Percentiles rank a stretch among this genome's conserved stretches.
phyloP scores from a whole-genome alignment of 2,329 filamentous ascomycete species.

The Penicillium capsulatum region DNA sequence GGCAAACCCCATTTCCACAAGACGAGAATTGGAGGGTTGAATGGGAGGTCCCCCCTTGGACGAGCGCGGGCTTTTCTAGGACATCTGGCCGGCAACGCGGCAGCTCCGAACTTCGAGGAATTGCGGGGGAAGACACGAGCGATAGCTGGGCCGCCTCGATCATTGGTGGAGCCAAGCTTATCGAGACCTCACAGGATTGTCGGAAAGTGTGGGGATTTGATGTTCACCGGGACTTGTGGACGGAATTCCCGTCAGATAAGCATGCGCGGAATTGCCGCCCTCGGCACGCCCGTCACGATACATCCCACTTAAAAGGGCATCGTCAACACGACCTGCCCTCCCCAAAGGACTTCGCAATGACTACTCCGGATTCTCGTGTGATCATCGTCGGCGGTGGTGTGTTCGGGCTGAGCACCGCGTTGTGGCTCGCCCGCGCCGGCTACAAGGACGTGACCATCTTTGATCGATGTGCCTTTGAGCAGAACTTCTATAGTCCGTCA shows the following conservation, averaged over 20 bases:
- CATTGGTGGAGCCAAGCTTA: not conserved
- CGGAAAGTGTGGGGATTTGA: too few relatives aligned
- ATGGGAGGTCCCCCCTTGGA: too few relatives aligned
- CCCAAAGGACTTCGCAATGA: too few relatives aligned
- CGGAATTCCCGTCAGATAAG: not conserved
- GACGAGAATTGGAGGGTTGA: too few relatives aligned
- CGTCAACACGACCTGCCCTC: too few relatives aligned
- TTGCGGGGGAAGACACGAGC: too few relatives aligned
- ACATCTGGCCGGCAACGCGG: too few relatives aligned
- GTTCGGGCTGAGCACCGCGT: slow-evolving; percentile 49
- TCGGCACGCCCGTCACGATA: not conserved
- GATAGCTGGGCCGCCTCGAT: too few relatives aligned
- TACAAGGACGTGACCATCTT: slow-evolving; percentile 48
- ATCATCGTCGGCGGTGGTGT: slow-evolving; percentile 52
- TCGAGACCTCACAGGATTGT: not conserved
- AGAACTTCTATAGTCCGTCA: slow-evolving; percentile 38
- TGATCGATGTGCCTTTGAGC: slow-evolving; percentile 28
- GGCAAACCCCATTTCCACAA: not conserved
- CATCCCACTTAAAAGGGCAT: not conserved
- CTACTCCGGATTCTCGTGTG: slow-evolving; percentile 11
- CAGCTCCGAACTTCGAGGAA: not conserved
- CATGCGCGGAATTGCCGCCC: too few relatives aligned
- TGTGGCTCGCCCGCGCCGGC: slow-evolving; percentile 28
- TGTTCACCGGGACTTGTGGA: not conserved
- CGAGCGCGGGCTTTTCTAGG: not conserved